Evolutionary conservation across 208 protist species (phyloP), one percentile per base, ranked within the genome.

Genomic region (Trichomonas vaginalis): DNA sequence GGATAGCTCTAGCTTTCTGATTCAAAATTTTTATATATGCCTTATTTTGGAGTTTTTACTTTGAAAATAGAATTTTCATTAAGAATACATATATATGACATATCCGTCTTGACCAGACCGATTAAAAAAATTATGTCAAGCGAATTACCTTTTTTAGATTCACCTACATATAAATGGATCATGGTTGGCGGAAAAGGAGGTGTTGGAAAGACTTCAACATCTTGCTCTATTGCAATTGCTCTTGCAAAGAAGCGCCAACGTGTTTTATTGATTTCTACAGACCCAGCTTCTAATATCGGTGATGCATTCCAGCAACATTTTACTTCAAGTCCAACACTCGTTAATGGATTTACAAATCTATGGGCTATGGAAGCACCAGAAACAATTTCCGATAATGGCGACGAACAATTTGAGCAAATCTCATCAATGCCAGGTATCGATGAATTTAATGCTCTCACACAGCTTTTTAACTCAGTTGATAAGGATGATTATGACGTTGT

Each of bases 391-490:
- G 61, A 80, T 10, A 9, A 9, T n/a, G n/a, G n/a, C n/a, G n/a
- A n/a, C n/a, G n/a, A n/a, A n/a, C n/a, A n/a, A n/a, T 4, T 86
- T 39, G 48, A 56, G 32, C 10, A 37, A 61, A 6, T 95, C n/a
- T 9, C 27, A 15, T 35, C 95, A 23, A 82, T 99, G 32, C 99
- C 99, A 15, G 99, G 99, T 92, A 99, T 99, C 87, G 99, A 99
- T 97, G 99, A 99, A 96, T 97, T 98, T 27, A 98, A 98, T 95
- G 98, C 98, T 96, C 99, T 99, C 97, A 97, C 97, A 35, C 97
- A 99, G 70, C 97, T 99, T 48, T 97, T 99, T 96, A 97, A 98
- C 48, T 96, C 97, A 17, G 97, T 99, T 8, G 96, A 98, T 79
- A 79, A 82, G 2, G 97, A 98, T 96, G 97, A 98, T 9, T 99